These are phyloP conservation scores for Daldinia concentrica DNA, from an alignment of 495 filamentous ascomycete species.

Conservation along the genomic window DNA sequence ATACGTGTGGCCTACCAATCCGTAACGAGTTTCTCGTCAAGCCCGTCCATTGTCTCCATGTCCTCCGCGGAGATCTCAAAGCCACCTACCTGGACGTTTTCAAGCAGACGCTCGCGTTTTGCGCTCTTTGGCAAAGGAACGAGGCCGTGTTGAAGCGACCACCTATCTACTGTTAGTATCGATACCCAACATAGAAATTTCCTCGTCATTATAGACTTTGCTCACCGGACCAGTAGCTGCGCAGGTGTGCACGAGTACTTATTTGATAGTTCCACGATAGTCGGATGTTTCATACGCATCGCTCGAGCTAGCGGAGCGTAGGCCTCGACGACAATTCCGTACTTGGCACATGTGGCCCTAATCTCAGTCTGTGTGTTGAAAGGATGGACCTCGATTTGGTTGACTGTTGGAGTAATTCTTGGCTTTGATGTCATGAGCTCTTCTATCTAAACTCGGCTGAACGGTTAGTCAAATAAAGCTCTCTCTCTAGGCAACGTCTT, in stretches of 20 bases:
- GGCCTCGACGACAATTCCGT: constrained; percentile 68
- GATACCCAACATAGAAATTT: background rate
- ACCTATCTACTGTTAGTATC: constrained; percentile 43
- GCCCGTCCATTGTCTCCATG: constrained; percentile 67
- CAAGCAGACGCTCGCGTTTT: constrained; percentile 66
- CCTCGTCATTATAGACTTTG: background rate
- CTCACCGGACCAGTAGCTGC: constrained; percentile 66
- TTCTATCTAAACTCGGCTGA: constrained; percentile 56
- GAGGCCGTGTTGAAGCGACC: constrained; percentile 77
- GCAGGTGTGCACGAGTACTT: constrained; percentile 69
- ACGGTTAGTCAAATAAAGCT: constrained; percentile 1
- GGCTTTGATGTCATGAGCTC: constrained; percentile 68
- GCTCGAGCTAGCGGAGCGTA: constrained; percentile 71
- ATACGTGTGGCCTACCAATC: constrained; percentile 55
- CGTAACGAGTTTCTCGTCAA: constrained; percentile 75
- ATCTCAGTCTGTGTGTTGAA: constrained; percentile 72
- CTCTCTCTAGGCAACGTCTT: background rate
- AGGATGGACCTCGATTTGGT: constrained; percentile 76
- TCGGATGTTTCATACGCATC: constrained; percentile 63
- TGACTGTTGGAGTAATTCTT: constrained; percentile 63
- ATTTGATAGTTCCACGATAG: constrained; percentile 58
- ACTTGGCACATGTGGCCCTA: constrained; percentile 60
- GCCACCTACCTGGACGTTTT: constrained; percentile 72
- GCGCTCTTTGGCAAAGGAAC: constrained; percentile 80
- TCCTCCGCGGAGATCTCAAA: constrained; percentile 72